Conservation (phyloP, 768 basidiomycete species). For the Tricholoma bakamatsutake region DNA sequence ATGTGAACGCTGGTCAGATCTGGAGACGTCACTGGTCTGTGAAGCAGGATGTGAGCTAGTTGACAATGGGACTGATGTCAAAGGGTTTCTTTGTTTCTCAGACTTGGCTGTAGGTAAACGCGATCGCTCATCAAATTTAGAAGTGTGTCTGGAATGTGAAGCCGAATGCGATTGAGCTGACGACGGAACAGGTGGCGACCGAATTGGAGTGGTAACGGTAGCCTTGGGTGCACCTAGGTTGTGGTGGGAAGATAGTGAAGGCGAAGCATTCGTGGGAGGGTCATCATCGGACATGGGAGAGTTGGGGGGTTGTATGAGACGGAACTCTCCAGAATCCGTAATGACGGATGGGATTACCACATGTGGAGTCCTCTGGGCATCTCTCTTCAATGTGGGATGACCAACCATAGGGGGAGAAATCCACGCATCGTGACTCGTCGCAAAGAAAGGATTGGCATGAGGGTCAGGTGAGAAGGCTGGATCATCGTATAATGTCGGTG, state of each 20-base stretch:
- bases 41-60: slow-evolving; percentile 11
- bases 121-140: slow-evolving; percentile 6
- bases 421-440: slow-evolving; percentile 24
- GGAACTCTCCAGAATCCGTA: slow-evolving; percentile 17
- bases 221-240: not conserved
- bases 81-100: slow-evolving; percentile 13
- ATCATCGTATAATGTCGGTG: slow-evolving; percentile 35
- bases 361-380: not conserved
- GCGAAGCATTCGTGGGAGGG: slow-evolving; percentile 8
- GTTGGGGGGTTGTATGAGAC: slow-evolving; percentile 29
- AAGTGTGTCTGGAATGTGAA: not conserved
- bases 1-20: slow-evolving; percentile 4
- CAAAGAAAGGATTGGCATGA: slow-evolving; percentile 38
- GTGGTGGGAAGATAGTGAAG: slow-evolving; percentile 7
- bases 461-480: slow-evolving; percentile 60
- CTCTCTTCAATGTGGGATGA: slow-evolving; percentile 24
- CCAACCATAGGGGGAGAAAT: slow-evolving; percentile 21
- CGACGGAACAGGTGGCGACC: slow-evolving; percentile 7
- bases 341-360: slow-evolving; percentile 1
- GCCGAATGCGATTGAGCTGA: slow-evolving; percentile 11
- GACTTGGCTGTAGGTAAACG: slow-evolving; percentile 2
- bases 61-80: slow-evolving; percentile 2
- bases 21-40: slow-evolving; percentile 1
- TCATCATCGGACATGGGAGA: slow-evolving; percentile 17
- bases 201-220: slow-evolving; percentile 14